These are phyloP conservation scores for Gossypium raimondii DNA, from an alignment of 345 rosid species.

Conservation along the genomic window DNA sequence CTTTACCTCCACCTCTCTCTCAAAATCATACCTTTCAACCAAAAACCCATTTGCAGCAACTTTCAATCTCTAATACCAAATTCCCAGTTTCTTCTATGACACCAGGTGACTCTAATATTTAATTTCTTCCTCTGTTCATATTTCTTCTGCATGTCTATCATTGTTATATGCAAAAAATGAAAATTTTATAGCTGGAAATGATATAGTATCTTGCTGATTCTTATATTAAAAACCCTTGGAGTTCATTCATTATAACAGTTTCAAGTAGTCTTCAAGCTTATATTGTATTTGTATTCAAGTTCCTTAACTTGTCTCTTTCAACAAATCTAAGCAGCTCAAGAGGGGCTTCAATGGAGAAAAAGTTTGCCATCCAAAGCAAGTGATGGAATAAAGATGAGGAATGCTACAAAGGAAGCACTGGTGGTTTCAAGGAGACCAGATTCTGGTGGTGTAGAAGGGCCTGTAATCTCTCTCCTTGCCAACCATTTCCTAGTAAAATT, in stretches of 20 bases:
- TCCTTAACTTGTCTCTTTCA: conserved; percentile 24
- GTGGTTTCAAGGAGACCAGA: conserved; percentile 76
- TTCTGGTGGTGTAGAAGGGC: conserved; percentile 78
- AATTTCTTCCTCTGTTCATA: not conserved
- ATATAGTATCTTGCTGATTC: conserved; percentile 14
- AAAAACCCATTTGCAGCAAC: conserved; percentile 50
- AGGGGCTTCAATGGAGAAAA: conserved; percentile 30
- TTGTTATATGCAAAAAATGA: not conserved
- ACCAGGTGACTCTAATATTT: conserved; percentile 31
- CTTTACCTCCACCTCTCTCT: conserved; percentile 41
- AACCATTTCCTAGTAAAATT: conserved; percentile 87
- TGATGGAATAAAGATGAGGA: conserved; percentile 21
- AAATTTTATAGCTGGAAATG: not conserved
- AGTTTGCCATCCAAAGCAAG: conserved; percentile 32
- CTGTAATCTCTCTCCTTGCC: conserved; percentile 70
- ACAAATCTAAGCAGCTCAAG: conserved; percentile 36
- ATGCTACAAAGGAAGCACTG: conserved; percentile 30
- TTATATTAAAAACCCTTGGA: not conserved
- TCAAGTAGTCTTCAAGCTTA: too few relatives aligned
- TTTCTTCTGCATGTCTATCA: conserved; percentile 18
- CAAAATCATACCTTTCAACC: conserved; percentile 42
- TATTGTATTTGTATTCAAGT: conserved; percentile 4
- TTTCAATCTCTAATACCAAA: conserved; percentile 41
- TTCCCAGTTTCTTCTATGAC: conserved; percentile 26
- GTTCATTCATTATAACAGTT: not conserved